Percentiles rank a stretch among this genome's conserved stretches.
Conservation (phyloP, 805 yeast species). For the Spathaspora passalidarum region DNA sequence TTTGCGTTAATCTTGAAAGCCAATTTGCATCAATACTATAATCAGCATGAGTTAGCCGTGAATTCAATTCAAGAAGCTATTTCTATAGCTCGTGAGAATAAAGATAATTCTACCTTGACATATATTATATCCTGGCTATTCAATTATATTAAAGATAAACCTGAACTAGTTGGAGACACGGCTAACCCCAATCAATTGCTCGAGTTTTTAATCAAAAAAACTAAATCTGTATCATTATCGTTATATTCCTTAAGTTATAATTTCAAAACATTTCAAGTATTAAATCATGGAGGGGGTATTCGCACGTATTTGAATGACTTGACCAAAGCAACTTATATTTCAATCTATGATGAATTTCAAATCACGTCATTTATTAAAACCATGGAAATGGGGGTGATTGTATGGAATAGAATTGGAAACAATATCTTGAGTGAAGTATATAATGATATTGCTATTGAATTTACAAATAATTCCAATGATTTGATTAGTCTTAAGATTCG, state of each 20-base stretch:
- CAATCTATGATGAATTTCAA: constrained; percentile 44
- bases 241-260: constrained; percentile 62
- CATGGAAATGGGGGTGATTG: constrained; percentile 42
- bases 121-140: constrained; percentile 73
- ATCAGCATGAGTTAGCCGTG: constrained; percentile 64
- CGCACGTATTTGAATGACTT: constrained; percentile 51
- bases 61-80: constrained; percentile 85
- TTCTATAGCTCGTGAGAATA: constrained; percentile 80
- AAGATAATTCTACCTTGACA: constrained; percentile 69
- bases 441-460: constrained; percentile 43
- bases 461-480: constrained; percentile 40
- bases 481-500: constrained; percentile 38
- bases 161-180: constrained; percentile 37
- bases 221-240: constrained; percentile 46
- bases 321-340: constrained; percentile 52
- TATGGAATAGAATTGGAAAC: constrained; percentile 54
- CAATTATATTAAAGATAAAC: constrained; percentile 66
- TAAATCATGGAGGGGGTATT: constrained; percentile 54
- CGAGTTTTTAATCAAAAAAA: constrained; percentile 54
- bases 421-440: constrained; percentile 46
- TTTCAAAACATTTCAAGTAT: constrained; percentile 55
- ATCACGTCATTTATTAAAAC: constrained; percentile 42
- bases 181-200: constrained; percentile 62
- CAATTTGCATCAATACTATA: constrained; percentile 65
- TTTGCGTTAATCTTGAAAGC: constrained; percentile 75